phyloP scores from a whole-genome alignment of 2,329 filamentous ascomycete genomes.

The Myriosclerotinia curreyana region DNA sequence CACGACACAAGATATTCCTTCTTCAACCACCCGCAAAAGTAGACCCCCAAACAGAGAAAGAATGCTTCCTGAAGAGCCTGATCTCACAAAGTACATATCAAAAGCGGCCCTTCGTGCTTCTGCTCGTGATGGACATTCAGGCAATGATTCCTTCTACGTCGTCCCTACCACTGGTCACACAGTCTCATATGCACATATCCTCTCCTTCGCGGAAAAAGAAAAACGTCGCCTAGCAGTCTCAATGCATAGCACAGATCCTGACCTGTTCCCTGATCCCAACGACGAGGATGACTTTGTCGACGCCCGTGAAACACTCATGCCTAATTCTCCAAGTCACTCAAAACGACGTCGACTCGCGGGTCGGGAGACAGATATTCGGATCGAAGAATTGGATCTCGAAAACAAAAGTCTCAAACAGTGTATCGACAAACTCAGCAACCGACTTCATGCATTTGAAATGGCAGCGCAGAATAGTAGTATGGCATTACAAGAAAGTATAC shows the following conservation, averaged over 20 bases:
- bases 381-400: constrained; percentile 86
- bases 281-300: constrained; percentile 88
- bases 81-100: constrained; percentile 81
- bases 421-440: constrained; percentile 79
- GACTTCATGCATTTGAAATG: constrained; percentile 90
- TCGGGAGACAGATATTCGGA: constrained; percentile 44
- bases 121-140: constrained; percentile 61
- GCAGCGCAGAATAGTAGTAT: constrained; percentile 84
- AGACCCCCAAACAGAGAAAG: constrained; percentile 30
- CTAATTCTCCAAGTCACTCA: constrained; percentile 45
- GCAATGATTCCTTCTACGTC: constrained; percentile 83
- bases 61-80: constrained; percentile 55
- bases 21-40: constrained; percentile 40
- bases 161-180: constrained; percentile 90
- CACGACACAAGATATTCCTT: constrained; percentile 40
- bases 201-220: constrained; percentile 67
- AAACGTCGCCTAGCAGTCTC: constrained; percentile 57
- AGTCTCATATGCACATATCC: constrained; percentile 87
- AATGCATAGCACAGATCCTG: constrained; percentile 41
- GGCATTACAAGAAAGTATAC: constrained; percentile 79
- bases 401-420: constrained; percentile 83
- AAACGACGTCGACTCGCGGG: constrained; percentile 32
- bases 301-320: constrained; percentile 63
- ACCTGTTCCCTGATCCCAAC: constrained; percentile 49
- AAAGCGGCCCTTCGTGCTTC: constrained; percentile 79